A percentile compares a stretch with the other conserved stretches of the same genome.
These are phyloP conservation scores for Aquilaria agallochum DNA, from an alignment of 441 rosid genomes.

Conservation along the genomic window DNA sequence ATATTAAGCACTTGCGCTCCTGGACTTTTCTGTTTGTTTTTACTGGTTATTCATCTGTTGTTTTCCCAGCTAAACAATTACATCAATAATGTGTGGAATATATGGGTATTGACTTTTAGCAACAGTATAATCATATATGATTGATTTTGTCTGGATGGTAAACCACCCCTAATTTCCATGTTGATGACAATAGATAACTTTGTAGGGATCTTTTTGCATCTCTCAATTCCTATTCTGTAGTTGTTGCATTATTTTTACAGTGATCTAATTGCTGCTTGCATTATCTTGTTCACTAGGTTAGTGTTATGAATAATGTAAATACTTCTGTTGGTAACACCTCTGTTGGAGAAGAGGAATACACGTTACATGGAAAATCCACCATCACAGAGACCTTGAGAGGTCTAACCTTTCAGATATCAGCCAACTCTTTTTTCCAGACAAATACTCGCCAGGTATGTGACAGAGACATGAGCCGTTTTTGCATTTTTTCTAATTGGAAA, in stretches of 20 bases:
- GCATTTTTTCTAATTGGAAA: not conserved
- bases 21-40: too few species aligned
- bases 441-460: conserved; percentile 76
- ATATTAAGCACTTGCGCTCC: too few species aligned
- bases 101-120: too few species aligned
- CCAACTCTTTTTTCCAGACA: conserved; percentile 96
- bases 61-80: too few species aligned
- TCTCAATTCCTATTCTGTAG: not conserved
- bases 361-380: conserved; percentile 64
- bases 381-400: conserved; percentile 82
- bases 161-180: too few species aligned
- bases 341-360: conserved; percentile 82
- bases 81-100: too few species aligned
- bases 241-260: not conserved
- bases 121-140: too few species aligned
- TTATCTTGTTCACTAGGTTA: conserved; percentile 39
- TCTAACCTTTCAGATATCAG: conserved; percentile 83
- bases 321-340: conserved; percentile 91
- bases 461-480: conserved; percentile 2
- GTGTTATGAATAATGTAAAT: conserved; percentile 86
- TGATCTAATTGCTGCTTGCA: not conserved
- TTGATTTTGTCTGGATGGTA: too few species aligned
- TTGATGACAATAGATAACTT: too few species aligned
- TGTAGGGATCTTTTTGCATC: too few species aligned
- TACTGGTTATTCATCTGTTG: too few species aligned